These are phyloP conservation scores for Galeopsis tetrahit DNA, from an alignment of 257 asterid genomes.

Conservation along the genomic window DNA sequence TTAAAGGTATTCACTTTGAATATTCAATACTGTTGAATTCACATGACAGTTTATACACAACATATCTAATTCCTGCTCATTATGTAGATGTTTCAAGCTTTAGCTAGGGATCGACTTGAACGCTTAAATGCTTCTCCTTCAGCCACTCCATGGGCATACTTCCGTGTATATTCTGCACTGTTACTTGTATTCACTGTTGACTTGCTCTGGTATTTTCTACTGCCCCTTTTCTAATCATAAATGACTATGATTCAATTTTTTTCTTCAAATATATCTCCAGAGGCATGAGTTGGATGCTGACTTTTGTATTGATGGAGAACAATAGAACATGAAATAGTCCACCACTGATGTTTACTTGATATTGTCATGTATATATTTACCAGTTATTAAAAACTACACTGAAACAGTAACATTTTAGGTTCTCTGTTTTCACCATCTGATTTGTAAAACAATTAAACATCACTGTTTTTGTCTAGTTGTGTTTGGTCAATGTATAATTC, in stretches of 20 bases:
- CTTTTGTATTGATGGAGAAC: conserved; percentile 19
- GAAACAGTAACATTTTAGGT: conserved; percentile 6
- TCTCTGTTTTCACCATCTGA: conserved; percentile 11
- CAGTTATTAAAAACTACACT: conserved; percentile 14
- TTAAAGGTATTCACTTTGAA: conserved; percentile 63
- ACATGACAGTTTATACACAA: conserved; percentile 13
- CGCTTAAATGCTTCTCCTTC: conserved; percentile 95
- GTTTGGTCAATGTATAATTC: neutral
- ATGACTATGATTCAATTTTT: neutral
- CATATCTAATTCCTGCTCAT: conserved; percentile 30
- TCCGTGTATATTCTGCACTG: conserved; percentile 86
- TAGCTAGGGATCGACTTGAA: conserved; percentile 94
- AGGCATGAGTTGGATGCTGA: conserved; percentile 9
- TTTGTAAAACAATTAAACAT: conserved; percentile 4
- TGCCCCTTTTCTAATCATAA: conserved; percentile 25
- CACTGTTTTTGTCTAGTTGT: neutral
- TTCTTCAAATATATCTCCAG: neutral
- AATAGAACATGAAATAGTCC: conserved; percentile 25
- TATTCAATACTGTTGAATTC: conserved; percentile 24
- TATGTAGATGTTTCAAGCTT: conserved; percentile 97
- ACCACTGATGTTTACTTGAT: neutral
- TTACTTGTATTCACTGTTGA: conserved; percentile 76
- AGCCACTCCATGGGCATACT: conserved; percentile 84
- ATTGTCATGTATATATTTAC: conserved; percentile 22
- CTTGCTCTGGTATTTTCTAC: conserved; percentile 71